phyloP scores from a whole-genome alignment of 129 eudicot species.

The Tagetes patula region DNA sequence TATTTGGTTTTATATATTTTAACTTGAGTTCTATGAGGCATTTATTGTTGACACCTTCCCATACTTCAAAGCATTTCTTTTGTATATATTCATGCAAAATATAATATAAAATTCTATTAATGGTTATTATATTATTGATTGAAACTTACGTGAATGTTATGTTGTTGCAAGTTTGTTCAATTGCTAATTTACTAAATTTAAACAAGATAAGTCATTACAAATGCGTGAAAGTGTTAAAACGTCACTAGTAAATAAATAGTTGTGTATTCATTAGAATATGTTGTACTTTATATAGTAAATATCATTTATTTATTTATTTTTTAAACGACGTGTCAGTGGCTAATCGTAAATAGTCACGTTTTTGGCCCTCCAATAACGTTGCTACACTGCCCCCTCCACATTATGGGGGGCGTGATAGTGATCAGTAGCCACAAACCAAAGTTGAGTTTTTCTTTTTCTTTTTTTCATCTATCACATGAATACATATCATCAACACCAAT shows the following conservation, averaged over 20 bases:
- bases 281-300: neutral
- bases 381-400: too few relatives aligned
- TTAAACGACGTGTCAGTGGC: too few relatives aligned
- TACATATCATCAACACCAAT: too few relatives aligned
- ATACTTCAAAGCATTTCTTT: neutral
- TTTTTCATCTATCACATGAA: too few relatives aligned
- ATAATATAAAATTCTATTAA: neutral
- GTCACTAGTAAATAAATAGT: neutral
- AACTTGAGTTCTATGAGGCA: neutral
- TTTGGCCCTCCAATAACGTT: too few relatives aligned
- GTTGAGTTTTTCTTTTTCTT: too few relatives aligned
- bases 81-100: neutral
- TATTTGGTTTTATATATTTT: neutral
- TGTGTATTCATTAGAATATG: neutral
- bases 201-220: slow-evolving; percentile 12
- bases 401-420: too few relatives aligned
- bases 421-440: too few relatives aligned
- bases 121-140: neutral
- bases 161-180: slow-evolving; percentile 24
- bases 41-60: slow-evolving; percentile 2
- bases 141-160: slow-evolving; percentile 12
- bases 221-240: neutral
- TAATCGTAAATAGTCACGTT: too few relatives aligned
- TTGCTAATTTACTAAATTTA: slow-evolving; percentile 18
- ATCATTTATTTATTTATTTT: too few relatives aligned